These are phyloP conservation scores for Ophiostoma himal-ulmi DNA, from an alignment of 2,329 filamentous ascomycete species.

Conservation along the genomic window DNA sequence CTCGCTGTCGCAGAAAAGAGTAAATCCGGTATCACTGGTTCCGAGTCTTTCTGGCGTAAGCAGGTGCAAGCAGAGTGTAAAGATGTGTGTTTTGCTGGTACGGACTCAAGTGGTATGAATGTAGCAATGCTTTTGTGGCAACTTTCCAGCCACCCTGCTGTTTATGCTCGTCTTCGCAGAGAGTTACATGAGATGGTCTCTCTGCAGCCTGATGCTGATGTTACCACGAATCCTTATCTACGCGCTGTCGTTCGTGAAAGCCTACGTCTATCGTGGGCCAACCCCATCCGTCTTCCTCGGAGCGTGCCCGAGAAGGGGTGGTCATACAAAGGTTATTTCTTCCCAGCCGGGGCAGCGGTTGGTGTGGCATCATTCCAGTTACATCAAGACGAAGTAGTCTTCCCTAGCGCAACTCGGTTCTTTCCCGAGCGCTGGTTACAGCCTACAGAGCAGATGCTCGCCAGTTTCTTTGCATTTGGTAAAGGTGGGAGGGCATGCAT, in stretches of 20 bases:
- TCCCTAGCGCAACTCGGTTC: conserved; percentile 25
- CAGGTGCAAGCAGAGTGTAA: conserved; percentile 21
- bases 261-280: conserved; percentile 25
- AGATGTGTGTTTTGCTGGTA: conserved; percentile 24
- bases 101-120: conserved; percentile 25
- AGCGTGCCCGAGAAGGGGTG: conserved; percentile 20
- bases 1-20: background rate
- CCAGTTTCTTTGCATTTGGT: conserved; percentile 26
- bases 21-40: background rate
- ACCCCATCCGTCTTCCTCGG: conserved; percentile 24
- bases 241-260: conserved; percentile 25
- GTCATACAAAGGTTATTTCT: conserved; percentile 24
- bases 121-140: conserved; percentile 22
- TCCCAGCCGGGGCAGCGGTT: conserved; percentile 27
- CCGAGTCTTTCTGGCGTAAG: background rate
- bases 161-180: background rate
- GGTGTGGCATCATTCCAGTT: conserved; percentile 26
- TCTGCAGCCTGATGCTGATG: background rate
- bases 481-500: conserved; percentile 28
- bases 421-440: conserved; percentile 27
- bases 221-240: conserved; percentile 20
- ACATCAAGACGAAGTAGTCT: conserved; percentile 27
- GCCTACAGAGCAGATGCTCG: conserved; percentile 19
- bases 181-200: background rate
- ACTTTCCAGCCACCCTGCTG: conserved; percentile 7